Evolutionary conservation across 371 early-diverging fungal genomes (phyloP), one percentile per base, ranked within the genome.

Genomic region (Mucor saturninus): DNA sequence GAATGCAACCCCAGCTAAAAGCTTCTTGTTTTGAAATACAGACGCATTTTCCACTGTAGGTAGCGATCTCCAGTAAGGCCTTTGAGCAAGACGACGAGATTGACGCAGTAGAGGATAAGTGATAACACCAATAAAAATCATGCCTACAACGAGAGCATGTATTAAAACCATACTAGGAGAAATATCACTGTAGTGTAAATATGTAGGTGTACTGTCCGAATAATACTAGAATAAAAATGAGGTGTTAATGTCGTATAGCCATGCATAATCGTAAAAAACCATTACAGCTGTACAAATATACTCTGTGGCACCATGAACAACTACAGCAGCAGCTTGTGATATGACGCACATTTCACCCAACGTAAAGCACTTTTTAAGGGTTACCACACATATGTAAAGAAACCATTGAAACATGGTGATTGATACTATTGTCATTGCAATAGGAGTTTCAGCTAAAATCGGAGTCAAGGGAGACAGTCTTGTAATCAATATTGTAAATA

Each of bases 321-420:
- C 66, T 4, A 88, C 60, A 2, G 88, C 81, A 4, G 83, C 62
- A 0, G 81, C 81, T 65, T 90, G 85, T 1, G 86, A 77, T n/a
- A 90, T 59, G 8, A 91, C 70, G 15, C 82, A 81, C 74, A 89
- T 78, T 67, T 91, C 92, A 1, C 90, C 89, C 54, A 86, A 70
- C 0, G 92, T 89, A 68, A 91, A 90, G 42, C 83, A 83, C 9
- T 78, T 77, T 29, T 81, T 75, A 11, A 81, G 56, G 3, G 76
- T 74, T 0, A 76, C 76, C 1, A 72, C 75, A 15, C 78, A 74
- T 13, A 77, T 66, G 62, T 82, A 82, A 2, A 82, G 57, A 11
- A 73, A 67, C 73, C 77, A 75, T 61, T 77, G 80, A 59, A 79
- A 79, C 15, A 69, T 61, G 0, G 64, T 67, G 43, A 80, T 49